Conservation (phyloP, 208 protist genomes). For the Naegleria lovaniensis region DNA sequence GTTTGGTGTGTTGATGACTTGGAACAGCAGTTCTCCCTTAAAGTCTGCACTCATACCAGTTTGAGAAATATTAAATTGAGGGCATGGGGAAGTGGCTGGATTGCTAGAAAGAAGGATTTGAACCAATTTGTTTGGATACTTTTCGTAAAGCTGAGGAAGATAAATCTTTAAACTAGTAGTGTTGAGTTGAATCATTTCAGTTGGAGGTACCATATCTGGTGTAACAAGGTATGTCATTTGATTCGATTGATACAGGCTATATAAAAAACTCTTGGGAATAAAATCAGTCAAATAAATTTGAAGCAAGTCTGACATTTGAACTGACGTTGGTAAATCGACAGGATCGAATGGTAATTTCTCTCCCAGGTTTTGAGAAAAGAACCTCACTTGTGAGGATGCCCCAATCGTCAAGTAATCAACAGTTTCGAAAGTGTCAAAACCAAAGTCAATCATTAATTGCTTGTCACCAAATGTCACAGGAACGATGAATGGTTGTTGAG, state of each 20-base stretch:
- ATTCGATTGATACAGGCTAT: neutral
- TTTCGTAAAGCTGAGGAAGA: neutral
- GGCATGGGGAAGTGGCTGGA: neutral
- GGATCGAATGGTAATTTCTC: slow-evolving; percentile 11
- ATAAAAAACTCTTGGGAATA: neutral
- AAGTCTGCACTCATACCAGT: neutral
- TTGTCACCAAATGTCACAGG: neutral
- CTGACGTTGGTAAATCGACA: neutral
- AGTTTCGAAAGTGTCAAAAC: neutral
- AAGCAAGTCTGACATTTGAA: neutral
- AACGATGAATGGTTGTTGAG: neutral
- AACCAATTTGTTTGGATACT: neutral
- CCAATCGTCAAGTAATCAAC: neutral
- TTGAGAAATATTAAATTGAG: neutral
- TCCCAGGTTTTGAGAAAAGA: neutral
- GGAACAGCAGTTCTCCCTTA: neutral
- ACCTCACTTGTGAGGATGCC: neutral
- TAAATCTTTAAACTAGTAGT: neutral
- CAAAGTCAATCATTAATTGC: neutral
- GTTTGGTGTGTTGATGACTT: neutral
- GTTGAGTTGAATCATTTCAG: neutral
- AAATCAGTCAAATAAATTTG: neutral
- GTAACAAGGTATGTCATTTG: neutral
- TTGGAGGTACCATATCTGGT: neutral
- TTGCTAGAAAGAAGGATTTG: neutral